Evolutionary conservation across 2,329 filamentous ascomycete genomes (phyloP), one percentile per base, ranked within the genome.

Genomic region (Colletotrichum chlorophyti): DNA sequence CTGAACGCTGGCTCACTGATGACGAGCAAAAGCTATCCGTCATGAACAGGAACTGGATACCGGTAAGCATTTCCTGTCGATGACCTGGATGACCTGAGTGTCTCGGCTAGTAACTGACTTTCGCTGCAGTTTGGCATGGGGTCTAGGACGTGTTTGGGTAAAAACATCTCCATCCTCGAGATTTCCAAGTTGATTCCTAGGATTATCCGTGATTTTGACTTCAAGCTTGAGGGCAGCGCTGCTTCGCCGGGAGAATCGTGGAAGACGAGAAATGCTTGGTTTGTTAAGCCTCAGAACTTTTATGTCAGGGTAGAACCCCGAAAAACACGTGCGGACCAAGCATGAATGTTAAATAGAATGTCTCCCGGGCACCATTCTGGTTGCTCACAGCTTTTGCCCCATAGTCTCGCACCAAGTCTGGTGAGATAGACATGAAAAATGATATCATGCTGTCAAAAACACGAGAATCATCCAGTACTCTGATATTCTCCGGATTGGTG

Each of bases 81-180:
- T 19, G 8, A 12, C 2, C n/a, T n/a, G n/a, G n/a, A n/a, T n/a
- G n/a, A n/a, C n/a, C n/a, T n/a, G n/a, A n/a, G n/a, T n/a, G n/a
- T 10, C 1, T 14, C 9, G 21, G 7, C 11, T 4, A 5, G 7
- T 9, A n/a, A 41, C 41, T 32, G 54, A 54, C 58, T 46, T 19
- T 27, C 4, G 5, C 1, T 58, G 24, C 74, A 75, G 63, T 79
- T 79, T 59, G 76, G 76, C 0, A 64, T 74, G 34, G 76, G 77
- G 1, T 71, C 73, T 1, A 65, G 78, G 11, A 77, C 72, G 0
- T 80, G 78, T 53, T 62, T 80, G 5, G 78, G 78, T 0, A 73
- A 74, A 42, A 74, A 81, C 50, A 72, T 80, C 21, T 74, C 76
- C 2, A 65, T 75, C 11, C 61, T 80, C 48, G 78, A 80, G 63